These are phyloP conservation scores for Ceratobasidium sp. DNA, from an alignment of 1,284 basidiomycete genomes.

Conservation along the genomic window DNA sequence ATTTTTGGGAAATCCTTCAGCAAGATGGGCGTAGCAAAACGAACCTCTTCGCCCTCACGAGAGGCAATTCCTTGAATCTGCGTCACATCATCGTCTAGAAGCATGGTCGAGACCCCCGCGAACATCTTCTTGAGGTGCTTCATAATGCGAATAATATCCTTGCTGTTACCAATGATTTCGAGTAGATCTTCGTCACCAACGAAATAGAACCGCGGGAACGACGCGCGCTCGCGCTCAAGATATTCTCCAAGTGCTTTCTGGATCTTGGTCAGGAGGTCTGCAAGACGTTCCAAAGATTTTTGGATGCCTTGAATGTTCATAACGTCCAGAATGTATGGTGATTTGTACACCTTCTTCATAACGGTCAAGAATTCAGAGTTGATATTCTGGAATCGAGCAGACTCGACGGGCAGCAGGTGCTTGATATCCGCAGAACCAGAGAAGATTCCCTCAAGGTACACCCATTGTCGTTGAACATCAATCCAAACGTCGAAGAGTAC, in stretches of 20 bases:
- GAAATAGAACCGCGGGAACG: slow-evolving; percentile 99
- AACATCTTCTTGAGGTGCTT: slow-evolving; percentile 99
- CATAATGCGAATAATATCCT: slow-evolving; percentile 96
- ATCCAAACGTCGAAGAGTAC: slow-evolving; percentile 99
- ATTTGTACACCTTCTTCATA: slow-evolving; percentile 99
- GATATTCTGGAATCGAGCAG: slow-evolving; percentile 97
- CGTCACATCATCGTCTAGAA: slow-evolving; percentile 87
- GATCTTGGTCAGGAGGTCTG: slow-evolving; percentile 96
- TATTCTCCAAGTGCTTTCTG: slow-evolving; percentile 99
- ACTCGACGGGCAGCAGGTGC: slow-evolving; percentile 97
- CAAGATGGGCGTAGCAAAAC: slow-evolving; percentile 81
- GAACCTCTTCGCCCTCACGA: slow-evolving; percentile 92
- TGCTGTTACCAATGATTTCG: slow-evolving; percentile 99
- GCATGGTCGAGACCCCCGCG: slow-evolving; percentile 91
- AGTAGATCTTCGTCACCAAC: slow-evolving; percentile 98
- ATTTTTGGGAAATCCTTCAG: slow-evolving; percentile 96
- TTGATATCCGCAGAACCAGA: slow-evolving; percentile 99
- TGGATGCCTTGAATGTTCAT: slow-evolving; percentile 96
- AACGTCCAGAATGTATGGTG: slow-evolving; percentile 95
- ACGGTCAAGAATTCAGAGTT: slow-evolving; percentile 97
- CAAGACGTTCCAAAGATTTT: slow-evolving; percentile 95
- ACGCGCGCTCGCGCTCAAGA: slow-evolving; percentile 93
- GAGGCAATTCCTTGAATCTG: slow-evolving; percentile 91
- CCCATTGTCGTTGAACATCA: slow-evolving; percentile 99
- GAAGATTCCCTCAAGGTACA: slow-evolving; percentile 99